Evolutionary conservation across 805 yeast genomes (phyloP).

Genomic region (Cyberlindnera suaveolens): DNA sequence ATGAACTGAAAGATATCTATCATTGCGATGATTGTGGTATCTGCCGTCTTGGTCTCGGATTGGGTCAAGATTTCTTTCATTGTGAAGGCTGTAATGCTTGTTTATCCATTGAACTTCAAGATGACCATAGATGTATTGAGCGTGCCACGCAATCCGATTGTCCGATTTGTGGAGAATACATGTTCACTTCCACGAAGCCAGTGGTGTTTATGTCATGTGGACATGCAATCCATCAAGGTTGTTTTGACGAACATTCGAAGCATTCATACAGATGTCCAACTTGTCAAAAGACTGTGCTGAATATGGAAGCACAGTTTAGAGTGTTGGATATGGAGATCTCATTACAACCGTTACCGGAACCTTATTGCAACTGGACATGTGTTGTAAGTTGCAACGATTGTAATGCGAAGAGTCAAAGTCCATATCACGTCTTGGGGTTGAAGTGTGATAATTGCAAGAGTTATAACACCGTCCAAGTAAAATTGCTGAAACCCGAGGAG

Average conservation of each 20-base stretch:
- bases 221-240: slow-evolving; percentile 83
- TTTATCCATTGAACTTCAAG: slow-evolving; percentile 68
- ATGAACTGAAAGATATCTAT: slow-evolving; percentile 71
- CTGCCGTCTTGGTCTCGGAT: slow-evolving; percentile 83
- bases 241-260: slow-evolving; percentile 76
- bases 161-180: slow-evolving; percentile 87
- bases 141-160: slow-evolving; percentile 87
- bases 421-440: slow-evolving; percentile 80
- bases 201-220: slow-evolving; percentile 94
- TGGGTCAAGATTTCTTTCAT: slow-evolving; percentile 86
- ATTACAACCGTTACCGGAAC: slow-evolving; percentile 73
- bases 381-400: slow-evolving; percentile 83
- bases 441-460: slow-evolving; percentile 84
- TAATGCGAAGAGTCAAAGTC: slow-evolving; percentile 67
- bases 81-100: slow-evolving; percentile 89
- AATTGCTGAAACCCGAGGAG: slow-evolving; percentile 63
- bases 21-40: slow-evolving; percentile 93
- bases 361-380: slow-evolving; percentile 70
- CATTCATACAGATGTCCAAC: slow-evolving; percentile 89
- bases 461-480: slow-evolving; percentile 76
- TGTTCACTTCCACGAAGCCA: slow-evolving; percentile 74
- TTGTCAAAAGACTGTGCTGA: slow-evolving; percentile 76
- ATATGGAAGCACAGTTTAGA: slow-evolving; percentile 85
- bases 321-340: slow-evolving; percentile 79
- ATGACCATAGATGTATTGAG: slow-evolving; percentile 78